These are phyloP conservation scores for Boletales sp. DNA, from an alignment of 768 basidiomycete genomes.

Conservation along the genomic window DNA sequence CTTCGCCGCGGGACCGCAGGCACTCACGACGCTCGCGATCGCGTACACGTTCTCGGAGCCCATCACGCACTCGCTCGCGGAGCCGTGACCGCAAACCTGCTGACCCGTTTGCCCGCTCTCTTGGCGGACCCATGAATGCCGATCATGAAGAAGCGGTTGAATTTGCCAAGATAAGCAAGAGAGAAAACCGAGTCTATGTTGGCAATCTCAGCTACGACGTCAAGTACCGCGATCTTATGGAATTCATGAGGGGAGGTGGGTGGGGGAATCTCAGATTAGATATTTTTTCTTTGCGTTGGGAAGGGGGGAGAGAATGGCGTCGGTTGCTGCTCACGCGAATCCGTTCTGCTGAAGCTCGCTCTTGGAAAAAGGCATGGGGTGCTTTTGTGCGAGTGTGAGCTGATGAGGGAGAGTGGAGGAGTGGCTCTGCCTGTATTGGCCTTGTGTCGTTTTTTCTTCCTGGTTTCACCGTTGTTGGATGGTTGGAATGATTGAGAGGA, in stretches of 20 bases:
- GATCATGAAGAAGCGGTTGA: constrained; percentile 92
- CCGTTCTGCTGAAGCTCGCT: constrained; percentile 36
- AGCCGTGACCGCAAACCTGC: constrained; percentile 59
- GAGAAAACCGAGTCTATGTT: constrained; percentile 98
- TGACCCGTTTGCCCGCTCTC: constrained; percentile 73
- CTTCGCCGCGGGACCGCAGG: constrained; percentile 54
- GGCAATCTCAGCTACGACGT: constrained; percentile 99
- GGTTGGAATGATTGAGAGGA: constrained; percentile 67
- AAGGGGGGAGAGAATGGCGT: constrained; percentile 22
- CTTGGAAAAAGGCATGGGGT: constrained; percentile 30
- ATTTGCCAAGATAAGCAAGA: constrained; percentile 93
- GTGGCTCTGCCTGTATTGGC: constrained; percentile 33
- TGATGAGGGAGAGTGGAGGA: constrained; percentile 34
- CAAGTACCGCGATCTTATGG: constrained; percentile 98
- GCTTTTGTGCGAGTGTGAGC: constrained; percentile 32
- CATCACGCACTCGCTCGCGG: constrained; percentile 46
- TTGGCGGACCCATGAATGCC: constrained; percentile 88
- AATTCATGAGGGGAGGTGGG: constrained; percentile 99
- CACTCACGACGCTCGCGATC: constrained; percentile 58
- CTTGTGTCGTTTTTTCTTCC: constrained; percentile 39
- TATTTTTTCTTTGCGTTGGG: constrained; percentile 47
- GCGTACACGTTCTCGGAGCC: constrained; percentile 59
- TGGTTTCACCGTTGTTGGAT: constrained; percentile 43
- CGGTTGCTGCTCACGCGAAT: constrained; percentile 30
- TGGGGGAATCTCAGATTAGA: constrained; percentile 69